A percentile compares a stretch with the other conserved stretches of the same genome.
Conservation (phyloP, 441 rosid genomes). For the Croton setiger region DNA sequence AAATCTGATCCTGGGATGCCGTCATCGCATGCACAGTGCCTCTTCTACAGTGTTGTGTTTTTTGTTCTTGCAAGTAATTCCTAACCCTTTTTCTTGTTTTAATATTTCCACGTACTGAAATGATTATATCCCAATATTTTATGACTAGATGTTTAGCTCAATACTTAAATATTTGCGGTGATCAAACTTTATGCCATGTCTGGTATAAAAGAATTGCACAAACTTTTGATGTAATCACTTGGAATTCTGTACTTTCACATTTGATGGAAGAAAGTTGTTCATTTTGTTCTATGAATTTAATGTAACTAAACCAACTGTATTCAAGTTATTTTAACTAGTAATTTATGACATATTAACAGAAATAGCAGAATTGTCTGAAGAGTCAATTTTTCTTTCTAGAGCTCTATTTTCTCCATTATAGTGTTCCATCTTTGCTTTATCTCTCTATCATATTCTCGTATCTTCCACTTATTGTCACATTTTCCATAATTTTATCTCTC, state of each 20-base stretch:
- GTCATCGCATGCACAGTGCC: conserved; percentile 84
- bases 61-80: conserved; percentile 45
- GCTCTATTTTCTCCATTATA: not conserved
- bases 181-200: not conserved
- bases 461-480: not conserved
- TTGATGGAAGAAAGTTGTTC: no score
- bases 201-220: not conserved
- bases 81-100: not conserved
- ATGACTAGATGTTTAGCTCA: not conserved
- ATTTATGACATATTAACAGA: not conserved
- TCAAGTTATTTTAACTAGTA: not conserved
- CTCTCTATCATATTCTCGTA: not conserved
- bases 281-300: no score
- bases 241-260: no score
- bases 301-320: not conserved
- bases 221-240: no score
- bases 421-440: not conserved
- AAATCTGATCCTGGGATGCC: conserved; percentile 98
- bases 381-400: not conserved
- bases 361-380: not conserved
- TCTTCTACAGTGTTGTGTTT: conserved; percentile 58
- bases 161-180: not conserved
- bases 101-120: not conserved
- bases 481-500: not conserved
- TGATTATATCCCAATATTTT: not conserved